Evolutionary conservation across 176 grass and related monocot genomes (phyloP), one percentile per base, ranked within the genome.

Genomic region (Aechmea fasciata): DNA sequence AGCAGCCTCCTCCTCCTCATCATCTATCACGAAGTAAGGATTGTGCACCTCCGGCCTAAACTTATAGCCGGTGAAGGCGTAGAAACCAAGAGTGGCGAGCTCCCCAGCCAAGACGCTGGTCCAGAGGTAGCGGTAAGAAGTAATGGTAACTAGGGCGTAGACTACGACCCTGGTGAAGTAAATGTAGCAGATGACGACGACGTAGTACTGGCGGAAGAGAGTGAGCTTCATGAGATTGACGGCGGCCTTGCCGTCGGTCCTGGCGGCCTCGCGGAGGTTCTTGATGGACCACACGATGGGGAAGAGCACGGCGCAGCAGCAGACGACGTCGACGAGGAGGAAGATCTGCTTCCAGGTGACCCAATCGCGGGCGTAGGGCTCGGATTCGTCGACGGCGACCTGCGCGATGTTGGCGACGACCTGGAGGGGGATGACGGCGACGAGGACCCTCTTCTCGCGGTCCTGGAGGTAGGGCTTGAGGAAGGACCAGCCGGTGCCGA

Each of bases 191-290:
- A 99, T 93, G 69, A 92, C 89, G 12, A 97, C 84, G 67, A 97
- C 86, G 15, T 93, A 99, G 68, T 99, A 93, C 77, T 93, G 94
- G 26, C 94, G 90, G 83, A 99, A 99, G 19, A 93, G 84, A 3
- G 94, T 99, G 15, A 99, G 85, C 78, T 99, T 99, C 87, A 93
- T 90, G 52, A 99, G 85, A 81, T 97, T 97, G 49, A 97, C 94
- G 0, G 89, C 86, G 0, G 94, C 94, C 79, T 93, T 93, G 47
- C 93, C 89, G 14, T 97, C 93, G 0, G 84, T 83, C 22, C 89
- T 85, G 70, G 93, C 93, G 69, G 93, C 93, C 84, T 97, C 93
- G 7, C 89, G 81, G 49, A 97, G 84, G 74, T 97, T 97, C 74
- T 97, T 97, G 67, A 97, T 97, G 13, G 94, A 97, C 94, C 94